These are phyloP conservation scores for Musa schizocarpa DNA, from an alignment of 176 grass and related monocot genomes.

Conservation along the genomic window DNA sequence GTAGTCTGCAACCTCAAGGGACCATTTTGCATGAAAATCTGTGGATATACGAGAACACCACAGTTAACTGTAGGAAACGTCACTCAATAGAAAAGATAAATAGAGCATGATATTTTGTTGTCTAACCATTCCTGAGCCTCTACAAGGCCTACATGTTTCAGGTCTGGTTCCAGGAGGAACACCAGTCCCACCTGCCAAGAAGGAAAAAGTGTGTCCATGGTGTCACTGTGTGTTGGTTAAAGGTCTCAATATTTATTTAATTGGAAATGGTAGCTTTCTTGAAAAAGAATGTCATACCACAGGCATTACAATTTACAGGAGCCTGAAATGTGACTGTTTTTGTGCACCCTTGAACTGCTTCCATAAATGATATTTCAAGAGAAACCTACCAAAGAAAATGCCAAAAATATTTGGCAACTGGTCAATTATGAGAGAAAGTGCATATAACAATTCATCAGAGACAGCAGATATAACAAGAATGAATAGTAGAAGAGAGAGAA, in stretches of 20 bases:
- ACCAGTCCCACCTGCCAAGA: constrained; percentile 60
- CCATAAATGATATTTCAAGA: constrained; percentile 95
- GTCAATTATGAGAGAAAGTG: background rate
- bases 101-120: background rate
- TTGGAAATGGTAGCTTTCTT: constrained; percentile 8
- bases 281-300: constrained; percentile 46
- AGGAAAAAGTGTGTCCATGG: constrained; percentile 10
- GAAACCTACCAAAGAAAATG: constrained; percentile 34
- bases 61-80: constrained; percentile 14
- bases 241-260: constrained; percentile 1
- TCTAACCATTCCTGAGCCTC: constrained; percentile 82
- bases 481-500: constrained; percentile 29
- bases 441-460: background rate
- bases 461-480: constrained; percentile 1
- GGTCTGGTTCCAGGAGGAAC: constrained; percentile 88
- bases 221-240: background rate
- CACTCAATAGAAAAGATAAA: background rate
- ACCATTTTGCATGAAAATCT: constrained; percentile 85
- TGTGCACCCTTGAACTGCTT: constrained; percentile 85
- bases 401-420: constrained; percentile 4
- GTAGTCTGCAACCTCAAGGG: constrained; percentile 70
- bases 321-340: constrained; percentile 73
- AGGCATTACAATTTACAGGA: constrained; percentile 56
- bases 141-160: constrained; percentile 77
- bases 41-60: constrained; percentile 16